Base-by-base conservation (phyloP, 495 filamentous ascomycete genomes). In the Neurospora sp. region DNA sequence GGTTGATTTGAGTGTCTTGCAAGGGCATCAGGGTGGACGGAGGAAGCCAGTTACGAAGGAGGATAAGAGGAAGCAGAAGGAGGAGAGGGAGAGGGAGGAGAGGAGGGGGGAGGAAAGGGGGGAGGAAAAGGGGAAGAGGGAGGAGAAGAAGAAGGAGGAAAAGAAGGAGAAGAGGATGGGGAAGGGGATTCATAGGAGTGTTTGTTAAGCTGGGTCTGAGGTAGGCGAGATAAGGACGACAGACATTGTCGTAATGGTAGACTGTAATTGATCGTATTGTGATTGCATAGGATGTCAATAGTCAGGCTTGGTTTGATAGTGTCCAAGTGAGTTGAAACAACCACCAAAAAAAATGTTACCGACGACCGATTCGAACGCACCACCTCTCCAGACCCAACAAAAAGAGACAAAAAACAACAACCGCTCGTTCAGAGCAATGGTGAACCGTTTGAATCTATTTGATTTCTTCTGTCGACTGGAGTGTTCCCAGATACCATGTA, bases 111-210 rank as follows among this genome's bases (percentile, higher is more conserved):
- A 72, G 44, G 72, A 72, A 23, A 71, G 48, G 14, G 70, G 69
- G 46, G 69, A 69, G 69, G 71, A 72, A 6, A 46, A 27, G 71
- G 69, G 27, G 41, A 46, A 70, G 66, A 74, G 72, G 84, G 83
- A 9, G 69, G 77, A 35, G 74, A 76, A 72, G 66, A 72, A 31
- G 27, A 69, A 72, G 12, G 72, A 73, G 9, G 70, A 76, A 35
- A 72, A 44, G 27, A 2, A 31, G 27, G 27, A 31, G 74, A 75
- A 74, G 70, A 85, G 87, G 48, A 85, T 90, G 86, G 81, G 73
- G n/a, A 79, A 88, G 38, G 89, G 89, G 6, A 86, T 91, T 48
- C 88, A 90, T 77, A 80, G 89, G 76, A 82, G 78, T 35, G 89
- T 90, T 1, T 90, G 89, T 42, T 90, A 82, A 27, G n/a, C n/a